phyloP scores from a whole-genome alignment of 305 asterid species.

The Fraxinus sp. region DNA sequence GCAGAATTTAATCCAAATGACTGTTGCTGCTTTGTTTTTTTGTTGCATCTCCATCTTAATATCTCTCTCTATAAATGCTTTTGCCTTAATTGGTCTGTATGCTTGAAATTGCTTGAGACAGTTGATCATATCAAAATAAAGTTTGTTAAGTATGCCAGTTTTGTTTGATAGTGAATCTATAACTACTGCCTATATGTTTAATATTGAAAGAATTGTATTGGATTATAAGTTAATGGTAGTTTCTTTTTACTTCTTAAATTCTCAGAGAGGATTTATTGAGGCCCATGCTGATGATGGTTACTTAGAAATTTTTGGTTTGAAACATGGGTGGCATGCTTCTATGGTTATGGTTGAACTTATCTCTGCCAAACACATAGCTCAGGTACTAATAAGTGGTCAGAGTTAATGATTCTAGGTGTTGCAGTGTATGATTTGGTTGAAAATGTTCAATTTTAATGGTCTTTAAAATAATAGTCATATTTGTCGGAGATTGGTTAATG shows the following conservation, averaged over 20 bases:
- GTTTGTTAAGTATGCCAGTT: background rate
- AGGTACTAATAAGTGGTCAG: constrained; percentile 43
- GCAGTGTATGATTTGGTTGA: background rate
- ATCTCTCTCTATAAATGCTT: background rate
- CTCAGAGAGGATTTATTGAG: constrained; percentile 71
- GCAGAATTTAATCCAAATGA: background rate
- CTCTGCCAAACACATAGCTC: constrained; percentile 79
- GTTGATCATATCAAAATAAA: background rate
- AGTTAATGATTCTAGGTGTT: background rate
- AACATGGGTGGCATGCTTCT: constrained; percentile 94
- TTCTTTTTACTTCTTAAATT: constrained; percentile 8
- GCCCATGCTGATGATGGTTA: constrained; percentile 74
- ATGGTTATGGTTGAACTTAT: constrained; percentile 82
- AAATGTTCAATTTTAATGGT: background rate
- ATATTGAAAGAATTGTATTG: background rate
- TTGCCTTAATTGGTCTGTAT: background rate
- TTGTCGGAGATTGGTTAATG: background rate
- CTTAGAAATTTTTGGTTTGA: constrained; percentile 65
- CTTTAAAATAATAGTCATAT: background rate
- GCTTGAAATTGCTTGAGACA: background rate
- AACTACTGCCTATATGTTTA: background rate
- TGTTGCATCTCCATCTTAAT: background rate
- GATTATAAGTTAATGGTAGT: background rate
- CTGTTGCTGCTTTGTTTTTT: background rate
- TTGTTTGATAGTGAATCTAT: background rate